Base-by-base conservation (phyloP, 331 rosid genomes). In the Rosa hybrid region DNA sequence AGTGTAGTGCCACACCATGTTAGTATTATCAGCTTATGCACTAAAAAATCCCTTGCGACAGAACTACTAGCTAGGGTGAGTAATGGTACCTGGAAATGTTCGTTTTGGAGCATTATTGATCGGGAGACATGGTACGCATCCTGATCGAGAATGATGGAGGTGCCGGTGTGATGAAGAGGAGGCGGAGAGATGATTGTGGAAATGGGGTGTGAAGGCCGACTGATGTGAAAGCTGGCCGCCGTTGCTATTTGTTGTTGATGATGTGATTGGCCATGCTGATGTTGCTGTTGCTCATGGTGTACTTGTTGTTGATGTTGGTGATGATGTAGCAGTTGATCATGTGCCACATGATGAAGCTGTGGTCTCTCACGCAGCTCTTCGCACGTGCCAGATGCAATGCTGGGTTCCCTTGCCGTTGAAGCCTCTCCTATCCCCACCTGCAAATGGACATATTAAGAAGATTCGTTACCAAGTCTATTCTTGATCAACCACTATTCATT, bases 351-450 rank as follows among this genome's bases (percentile, higher is more conserved):
- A 8, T 86, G 90, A 71, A 77, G 68, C 80, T 73, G 65, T 46
- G 60, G 72, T 60, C 72, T 87, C 41, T 80, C 78, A 30, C 51
- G 79, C 60, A 87, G 70, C 60, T 91, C 94, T 39, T 86, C 97
- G 71, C 92, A 86, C 82, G 93, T 82, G 82, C 82, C 87, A 4
- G 86, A 42, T 76, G 81, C 86, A 68, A 68, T 41, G 50, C 78
- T 80, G 41, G 80, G 72, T 83, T 93, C 98, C 85, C 96, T 88
- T 86, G 79, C 83, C 20, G 86, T 86, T 23, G 94, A 90, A 78
- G 85, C 86, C 76, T 92, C 99, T 76, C 92, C 97, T 62, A 93
- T 86, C 81, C 94, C 98, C 82, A 88, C 94, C 99, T 96, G 89
- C 84, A 86, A 82, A 48, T 56, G 21, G 59, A 77, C 78, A 84